These are phyloP conservation scores for Penicillium roqueforti DNA, from an alignment of 495 filamentous ascomycete genomes.

Conservation along the genomic window DNA sequence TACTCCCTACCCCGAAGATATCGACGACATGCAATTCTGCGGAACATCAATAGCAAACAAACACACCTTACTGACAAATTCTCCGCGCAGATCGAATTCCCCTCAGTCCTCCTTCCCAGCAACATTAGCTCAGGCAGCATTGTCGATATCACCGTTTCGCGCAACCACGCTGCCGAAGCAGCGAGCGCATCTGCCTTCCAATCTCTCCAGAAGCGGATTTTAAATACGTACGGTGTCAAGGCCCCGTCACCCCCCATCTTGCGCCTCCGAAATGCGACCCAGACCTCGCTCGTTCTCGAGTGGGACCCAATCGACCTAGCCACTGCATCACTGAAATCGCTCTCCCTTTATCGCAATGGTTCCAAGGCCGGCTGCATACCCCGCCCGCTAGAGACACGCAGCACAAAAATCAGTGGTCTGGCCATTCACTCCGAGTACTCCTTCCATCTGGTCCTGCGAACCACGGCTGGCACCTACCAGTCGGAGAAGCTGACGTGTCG, in stretches of 20 bases:
- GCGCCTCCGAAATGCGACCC: slow-evolving; percentile 90
- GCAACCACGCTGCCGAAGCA: slow-evolving; percentile 75
- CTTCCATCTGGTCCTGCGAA: slow-evolving; percentile 89
- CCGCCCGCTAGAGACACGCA: slow-evolving; percentile 73
- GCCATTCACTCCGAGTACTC: slow-evolving; percentile 93
- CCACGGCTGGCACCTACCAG: slow-evolving; percentile 79
- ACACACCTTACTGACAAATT: slow-evolving; percentile 7
- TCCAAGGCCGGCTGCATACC: slow-evolving; percentile 95
- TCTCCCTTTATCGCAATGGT: slow-evolving; percentile 91
- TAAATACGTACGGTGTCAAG: slow-evolving; percentile 73
- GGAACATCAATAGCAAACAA: slow-evolving; percentile 8
- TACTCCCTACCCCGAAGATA: slow-evolving; percentile 13
- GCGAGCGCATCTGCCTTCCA: slow-evolving; percentile 69
- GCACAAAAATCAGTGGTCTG: slow-evolving; percentile 95
- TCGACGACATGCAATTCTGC: slow-evolving; percentile 9
- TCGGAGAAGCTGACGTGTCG: slow-evolving; percentile 80
- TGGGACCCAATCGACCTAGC: slow-evolving; percentile 95
- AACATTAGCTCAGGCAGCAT: slow-evolving; percentile 94
- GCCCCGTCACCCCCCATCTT: slow-evolving; percentile 77
- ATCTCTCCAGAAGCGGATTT: slow-evolving; percentile 81
- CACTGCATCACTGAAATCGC: slow-evolving; percentile 80
- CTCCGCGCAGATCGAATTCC: slow-evolving; percentile 85
- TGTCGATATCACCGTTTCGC: slow-evolving; percentile 93
- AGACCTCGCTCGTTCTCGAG: slow-evolving; percentile 94
- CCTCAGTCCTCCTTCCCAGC: slow-evolving; percentile 90